phyloP scores from a whole-genome alignment of 805 yeast species.

The Pichia gijzeniarum region DNA sequence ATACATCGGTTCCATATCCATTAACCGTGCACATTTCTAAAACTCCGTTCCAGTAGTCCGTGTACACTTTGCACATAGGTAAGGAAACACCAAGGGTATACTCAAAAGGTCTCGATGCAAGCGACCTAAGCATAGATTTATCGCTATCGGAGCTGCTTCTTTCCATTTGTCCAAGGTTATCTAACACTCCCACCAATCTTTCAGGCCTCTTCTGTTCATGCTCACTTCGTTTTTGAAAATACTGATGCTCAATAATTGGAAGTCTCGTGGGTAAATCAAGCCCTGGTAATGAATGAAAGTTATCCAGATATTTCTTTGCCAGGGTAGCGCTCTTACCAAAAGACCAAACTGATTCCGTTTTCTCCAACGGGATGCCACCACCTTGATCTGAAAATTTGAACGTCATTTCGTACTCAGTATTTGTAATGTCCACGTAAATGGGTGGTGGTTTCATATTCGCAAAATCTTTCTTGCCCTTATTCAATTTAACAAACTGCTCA shows the following conservation, averaged over 20 bases:
- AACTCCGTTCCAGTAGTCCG: slow-evolving; percentile 96
- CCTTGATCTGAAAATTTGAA: slow-evolving; percentile 86
- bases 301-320: slow-evolving; percentile 52
- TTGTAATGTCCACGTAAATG: slow-evolving; percentile 66
- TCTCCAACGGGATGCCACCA: slow-evolving; percentile 68
- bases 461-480: slow-evolving; percentile 15
- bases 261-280: slow-evolving; percentile 34
- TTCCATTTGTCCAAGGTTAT: slow-evolving; percentile 29
- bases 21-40: slow-evolving; percentile 75
- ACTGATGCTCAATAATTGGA: slow-evolving; percentile 20
- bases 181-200: slow-evolving; percentile 22
- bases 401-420: slow-evolving; percentile 57
- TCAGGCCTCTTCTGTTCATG: slow-evolving; percentile 1
- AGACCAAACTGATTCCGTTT: slow-evolving; percentile 70
- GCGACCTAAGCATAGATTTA: slow-evolving; percentile 49
- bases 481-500: slow-evolving; percentile 32
- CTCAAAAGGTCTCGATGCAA: slow-evolving; percentile 68
- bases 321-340: slow-evolving; percentile 66
- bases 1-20: slow-evolving; percentile 90
- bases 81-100: slow-evolving; percentile 79
- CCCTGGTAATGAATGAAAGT: slow-evolving; percentile 68
- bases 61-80: slow-evolving; percentile 88
- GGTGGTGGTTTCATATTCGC: slow-evolving; percentile 47
- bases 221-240: slow-evolving; percentile 5
- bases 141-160: slow-evolving; percentile 22